Percentiles rank a stretch among this genome's conserved stretches.
Conservation (phyloP, 768 basidiomycete species). For the Sporobolomyces phaffii region DNA sequence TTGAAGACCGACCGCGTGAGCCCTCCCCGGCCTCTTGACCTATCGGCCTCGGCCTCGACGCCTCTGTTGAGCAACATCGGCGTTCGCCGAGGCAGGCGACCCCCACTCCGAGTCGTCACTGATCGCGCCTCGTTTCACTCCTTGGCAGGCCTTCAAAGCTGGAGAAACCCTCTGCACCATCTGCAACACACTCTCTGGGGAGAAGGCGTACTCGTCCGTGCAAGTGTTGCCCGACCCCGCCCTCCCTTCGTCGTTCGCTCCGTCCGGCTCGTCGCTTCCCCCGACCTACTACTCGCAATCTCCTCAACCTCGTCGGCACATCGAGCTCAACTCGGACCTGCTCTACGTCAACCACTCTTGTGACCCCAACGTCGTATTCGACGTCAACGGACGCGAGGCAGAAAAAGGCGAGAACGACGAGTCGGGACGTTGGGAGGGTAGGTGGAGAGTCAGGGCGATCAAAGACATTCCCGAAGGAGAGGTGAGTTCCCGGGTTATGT, state of each 20-base stretch:
- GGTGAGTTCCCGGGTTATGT: slow-evolving; percentile 13
- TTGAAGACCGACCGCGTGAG: slow-evolving; percentile 31
- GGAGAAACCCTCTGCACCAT: slow-evolving; percentile 29
- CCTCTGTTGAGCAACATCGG: no score
- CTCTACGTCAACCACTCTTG: slow-evolving; percentile 56
- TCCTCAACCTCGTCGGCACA: slow-evolving; percentile 45
- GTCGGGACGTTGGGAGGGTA: slow-evolving; percentile 47
- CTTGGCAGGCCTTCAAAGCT: slow-evolving; percentile 10
- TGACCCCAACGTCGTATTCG: slow-evolving; percentile 57
- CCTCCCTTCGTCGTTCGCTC: slow-evolving; percentile 4
- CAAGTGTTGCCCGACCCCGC: slow-evolving; percentile 36
- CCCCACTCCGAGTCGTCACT: neutral
- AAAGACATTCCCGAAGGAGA: slow-evolving; percentile 46
- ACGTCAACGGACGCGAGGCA: slow-evolving; percentile 46
- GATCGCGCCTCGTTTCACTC: neutral
- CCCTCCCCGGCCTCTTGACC: no score
- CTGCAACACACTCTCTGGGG: slow-evolving; percentile 32
- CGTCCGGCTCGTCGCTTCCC: neutral
- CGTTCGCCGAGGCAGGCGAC: no score
- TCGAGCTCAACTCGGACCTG: slow-evolving; percentile 59
- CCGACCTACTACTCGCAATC: neutral
- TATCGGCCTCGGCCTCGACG: no score
- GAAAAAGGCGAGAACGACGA: slow-evolving; percentile 10
- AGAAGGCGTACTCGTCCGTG: slow-evolving; percentile 36
- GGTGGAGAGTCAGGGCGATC: slow-evolving; percentile 54